Conservation (phyloP, 2,329 filamentous ascomycete genomes). For the Neopestalotiopsis rosae region DNA sequence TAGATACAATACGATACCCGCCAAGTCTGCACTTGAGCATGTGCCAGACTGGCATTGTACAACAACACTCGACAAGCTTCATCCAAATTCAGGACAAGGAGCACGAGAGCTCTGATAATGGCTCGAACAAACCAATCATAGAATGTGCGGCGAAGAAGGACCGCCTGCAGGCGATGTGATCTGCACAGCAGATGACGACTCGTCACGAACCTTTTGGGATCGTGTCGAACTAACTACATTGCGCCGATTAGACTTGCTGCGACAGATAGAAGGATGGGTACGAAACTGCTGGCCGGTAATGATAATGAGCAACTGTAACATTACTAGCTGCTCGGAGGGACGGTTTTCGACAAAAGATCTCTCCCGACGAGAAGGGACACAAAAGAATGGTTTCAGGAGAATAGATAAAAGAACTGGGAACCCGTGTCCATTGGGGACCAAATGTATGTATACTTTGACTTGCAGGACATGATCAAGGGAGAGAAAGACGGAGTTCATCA, state of each 20-base stretch:
- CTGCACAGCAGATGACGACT: not conserved
- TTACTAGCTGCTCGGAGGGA: not conserved
- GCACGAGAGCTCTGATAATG: no score
- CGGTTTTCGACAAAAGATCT: no score
- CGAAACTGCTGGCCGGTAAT: conserved; percentile 14
- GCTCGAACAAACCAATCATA: not conserved
- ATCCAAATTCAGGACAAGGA: not conserved
- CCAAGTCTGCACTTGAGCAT: not conserved
- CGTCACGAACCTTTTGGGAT: not conserved
- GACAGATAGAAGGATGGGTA: not conserved
- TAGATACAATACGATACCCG: conserved; percentile 11
- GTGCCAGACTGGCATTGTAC: conserved; percentile 8
- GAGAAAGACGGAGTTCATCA: not conserved
- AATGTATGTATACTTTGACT: not conserved
- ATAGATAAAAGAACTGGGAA: conserved; percentile 2
- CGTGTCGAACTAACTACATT: not conserved
- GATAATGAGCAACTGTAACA: conserved; percentile 10
- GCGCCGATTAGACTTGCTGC: not conserved
- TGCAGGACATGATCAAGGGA: not conserved
- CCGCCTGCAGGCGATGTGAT: not conserved
- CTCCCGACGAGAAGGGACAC: not conserved
- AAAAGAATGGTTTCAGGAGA: not conserved
- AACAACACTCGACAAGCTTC: not conserved
- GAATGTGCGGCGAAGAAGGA: not conserved
- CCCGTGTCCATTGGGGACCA: not conserved